Base-by-base conservation (phyloP, 139 green algal genomes). In the Eudorina sp. region DNA sequence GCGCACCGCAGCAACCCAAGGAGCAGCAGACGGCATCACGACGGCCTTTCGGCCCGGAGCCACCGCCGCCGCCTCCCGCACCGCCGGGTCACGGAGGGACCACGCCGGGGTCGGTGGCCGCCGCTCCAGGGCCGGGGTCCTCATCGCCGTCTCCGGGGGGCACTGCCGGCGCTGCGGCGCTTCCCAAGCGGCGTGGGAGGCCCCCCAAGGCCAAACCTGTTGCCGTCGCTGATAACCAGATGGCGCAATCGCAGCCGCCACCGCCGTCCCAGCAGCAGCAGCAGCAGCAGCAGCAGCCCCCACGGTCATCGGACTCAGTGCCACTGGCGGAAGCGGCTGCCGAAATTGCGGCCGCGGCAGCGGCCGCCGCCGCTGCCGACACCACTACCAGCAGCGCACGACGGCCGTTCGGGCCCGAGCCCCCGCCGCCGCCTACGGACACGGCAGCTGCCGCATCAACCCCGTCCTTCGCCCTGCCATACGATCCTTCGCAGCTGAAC, bases 111-210 rank as follows among this genome's bases (percentile, higher is more conserved):
- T 7, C 27, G 55, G 5, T 66, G 27, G 23, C 8, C 27, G 29
- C 55, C 55, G 55, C 64, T 73, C n/a, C n/a, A n/a, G n/a, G n/a
- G n/a, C n/a, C n/a, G n/a, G n/a, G n/a, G n/a, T n/a, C n/a, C n/a
- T n/a, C n/a, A n/a, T n/a, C 64, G 16, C 16, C 34, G 27, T 73
- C 64, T 16, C 2, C 64, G 23, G 64, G 29, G 2, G 64, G 34
- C 3, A 73, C 64, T 38, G 64, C 64, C n/a, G 16, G 29, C 29
- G n/a, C 16, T 14, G 16, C 68, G 36, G 40, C 43, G 41, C 13
- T 53, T 19, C 53, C 77, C 38, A 84, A 72, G 77, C 77, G 77
- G 19, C 53, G 77, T 5, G 77, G 77, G 19, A 36, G 77, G 34
- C 77, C 77, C 0, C 77, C 77, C 18, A 84, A 84, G 7, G 73